Conservation (phyloP, 2,329 filamentous ascomycete genomes). For the Microdochium bolleyi region DNA sequence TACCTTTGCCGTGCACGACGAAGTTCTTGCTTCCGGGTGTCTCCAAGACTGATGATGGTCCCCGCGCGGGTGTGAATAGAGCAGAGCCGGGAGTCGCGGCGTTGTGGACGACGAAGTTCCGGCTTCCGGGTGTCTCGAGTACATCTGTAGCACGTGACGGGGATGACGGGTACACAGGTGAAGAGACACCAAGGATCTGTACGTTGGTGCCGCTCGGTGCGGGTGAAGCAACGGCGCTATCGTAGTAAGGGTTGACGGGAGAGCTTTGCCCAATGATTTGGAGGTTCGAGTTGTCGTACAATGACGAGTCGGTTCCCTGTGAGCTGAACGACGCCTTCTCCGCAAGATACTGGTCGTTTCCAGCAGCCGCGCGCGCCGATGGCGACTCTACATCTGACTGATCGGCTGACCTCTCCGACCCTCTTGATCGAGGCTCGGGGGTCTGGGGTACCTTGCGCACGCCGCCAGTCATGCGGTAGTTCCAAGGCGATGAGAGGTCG, state of each 20-base stretch:
- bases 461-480: conserved; percentile 45
- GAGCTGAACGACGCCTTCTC: conserved; percentile 30
- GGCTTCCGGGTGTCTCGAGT: conserved; percentile 22
- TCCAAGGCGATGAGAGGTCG: conserved; percentile 34
- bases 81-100: conserved; percentile 28
- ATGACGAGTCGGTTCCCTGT: conserved; percentile 32
- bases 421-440: conserved; percentile 25
- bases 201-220: conserved; percentile 40
- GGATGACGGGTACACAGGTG: conserved; percentile 28
- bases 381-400: conserved; percentile 19
- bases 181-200: conserved; percentile 41
- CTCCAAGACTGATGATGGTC: conserved; percentile 16
- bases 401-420: conserved; percentile 29
- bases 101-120: conserved; percentile 47
- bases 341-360: conserved; percentile 12
- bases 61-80: background rate
- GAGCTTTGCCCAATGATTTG: conserved; percentile 43
- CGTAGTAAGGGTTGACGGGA: conserved; percentile 26
- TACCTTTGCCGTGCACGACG: conserved; percentile 38
- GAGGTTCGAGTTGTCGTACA: conserved; percentile 42
- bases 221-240: conserved; percentile 30
- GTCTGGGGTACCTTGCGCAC: conserved; percentile 42
- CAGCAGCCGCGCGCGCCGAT: conserved; percentile 18
- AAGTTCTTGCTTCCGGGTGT: conserved; percentile 38
- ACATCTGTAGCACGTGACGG: conserved; percentile 25